Evolutionary conservation across 106 monocot species (phyloP).

Genomic region (Cymbidium sinense): DNA sequence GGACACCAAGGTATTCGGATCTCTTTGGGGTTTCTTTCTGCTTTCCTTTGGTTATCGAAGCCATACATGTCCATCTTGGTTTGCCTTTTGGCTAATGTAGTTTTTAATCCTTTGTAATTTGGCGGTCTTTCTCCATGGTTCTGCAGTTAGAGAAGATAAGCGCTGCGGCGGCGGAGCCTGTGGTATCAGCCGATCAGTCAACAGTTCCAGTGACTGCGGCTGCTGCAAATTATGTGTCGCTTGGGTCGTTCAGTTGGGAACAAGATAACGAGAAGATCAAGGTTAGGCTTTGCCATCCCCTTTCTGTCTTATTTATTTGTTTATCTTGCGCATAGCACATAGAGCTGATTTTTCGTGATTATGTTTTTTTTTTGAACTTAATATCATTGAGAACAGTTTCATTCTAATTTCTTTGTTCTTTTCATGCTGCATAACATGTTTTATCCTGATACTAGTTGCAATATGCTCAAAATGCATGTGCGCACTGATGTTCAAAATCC

Average conservation of each 20-base stretch:
- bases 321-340: background rate
- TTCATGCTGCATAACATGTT: background rate
- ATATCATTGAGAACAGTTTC: too few species aligned
- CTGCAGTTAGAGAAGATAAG: conserved; percentile 37
- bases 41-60: background rate
- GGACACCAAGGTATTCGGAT: conserved; percentile 42
- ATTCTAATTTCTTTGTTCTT: too few species aligned
- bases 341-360: background rate
- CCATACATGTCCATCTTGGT: background rate
- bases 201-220: background rate
- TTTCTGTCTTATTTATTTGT: background rate
- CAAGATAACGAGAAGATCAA: conserved; percentile 86
- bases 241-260: conserved; percentile 90
- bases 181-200: conserved; percentile 4
- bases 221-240: conserved; percentile 32
- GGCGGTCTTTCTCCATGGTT: background rate
- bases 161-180: conserved; percentile 9
- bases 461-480: background rate
- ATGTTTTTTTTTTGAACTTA: background rate
- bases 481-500: background rate
- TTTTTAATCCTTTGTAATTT: background rate
- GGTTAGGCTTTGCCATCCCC: conserved; percentile 20
- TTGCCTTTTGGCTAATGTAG: background rate
- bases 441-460: background rate
- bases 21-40: background rate